These are phyloP conservation scores for Calonectria fujianensis DNA, from an alignment of 2,329 filamentous ascomycete species.

Conservation along the genomic window DNA sequence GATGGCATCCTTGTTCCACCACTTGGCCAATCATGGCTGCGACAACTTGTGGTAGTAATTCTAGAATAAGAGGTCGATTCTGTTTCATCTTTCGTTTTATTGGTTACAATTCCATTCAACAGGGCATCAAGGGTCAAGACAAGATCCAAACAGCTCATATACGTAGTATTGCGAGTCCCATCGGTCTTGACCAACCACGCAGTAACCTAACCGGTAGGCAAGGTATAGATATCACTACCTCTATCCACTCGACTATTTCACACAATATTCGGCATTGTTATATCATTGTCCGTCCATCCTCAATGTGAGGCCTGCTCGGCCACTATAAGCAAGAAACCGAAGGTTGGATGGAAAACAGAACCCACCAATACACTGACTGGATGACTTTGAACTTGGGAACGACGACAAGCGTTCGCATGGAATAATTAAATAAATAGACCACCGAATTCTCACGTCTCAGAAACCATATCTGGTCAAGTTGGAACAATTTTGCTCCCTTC, in stretches of 20 bases:
- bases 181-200: background rate
- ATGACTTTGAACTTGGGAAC: background rate
- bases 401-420: background rate
- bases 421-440: background rate
- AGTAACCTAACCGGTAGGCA: background rate
- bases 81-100: background rate
- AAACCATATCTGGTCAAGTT: background rate
- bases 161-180: background rate
- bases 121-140: background rate
- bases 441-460: background rate
- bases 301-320: background rate
- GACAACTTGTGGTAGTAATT: background rate
- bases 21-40: background rate
- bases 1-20: background rate
- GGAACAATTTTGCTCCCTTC: background rate
- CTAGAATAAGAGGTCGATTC: background rate
- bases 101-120: background rate
- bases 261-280: background rate
- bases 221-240: background rate
- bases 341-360: background rate
- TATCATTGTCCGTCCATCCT: background rate
- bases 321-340: background rate
- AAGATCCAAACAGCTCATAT: background rate
- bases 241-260: background rate
- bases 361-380: background rate